A percentile compares a stretch with the other conserved stretches of the same genome.
Evolutionary conservation across 306 rosid genomes (phyloP).

Genomic region (Prinsepia uniflora): DNA sequence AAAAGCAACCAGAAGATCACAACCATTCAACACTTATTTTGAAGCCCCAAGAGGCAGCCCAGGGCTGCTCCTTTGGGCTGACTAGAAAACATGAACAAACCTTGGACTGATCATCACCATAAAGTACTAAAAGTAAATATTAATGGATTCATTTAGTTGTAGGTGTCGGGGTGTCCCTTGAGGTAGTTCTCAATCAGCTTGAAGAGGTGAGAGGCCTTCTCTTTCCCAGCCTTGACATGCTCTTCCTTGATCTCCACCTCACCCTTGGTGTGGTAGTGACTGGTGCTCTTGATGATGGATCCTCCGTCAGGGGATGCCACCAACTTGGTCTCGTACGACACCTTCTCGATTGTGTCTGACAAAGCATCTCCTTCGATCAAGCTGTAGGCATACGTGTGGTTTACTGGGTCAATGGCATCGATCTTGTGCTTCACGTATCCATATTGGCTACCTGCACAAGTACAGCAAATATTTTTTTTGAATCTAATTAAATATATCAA

Average conservation of each 20-base stretch:
- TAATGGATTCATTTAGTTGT: conserved; percentile 22
- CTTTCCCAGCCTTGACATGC: conserved; percentile 34
- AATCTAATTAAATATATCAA: too few relatives aligned
- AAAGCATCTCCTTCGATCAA: conserved; percentile 47
- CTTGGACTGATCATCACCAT: not conserved
- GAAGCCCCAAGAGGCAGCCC: too few relatives aligned
- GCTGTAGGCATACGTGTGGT: conserved; percentile 29
- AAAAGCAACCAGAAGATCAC: too few relatives aligned
- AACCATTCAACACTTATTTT: too few relatives aligned
- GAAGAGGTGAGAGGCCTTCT: conserved; percentile 32
- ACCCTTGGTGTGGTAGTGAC: conserved; percentile 37
- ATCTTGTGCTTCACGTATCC: conserved; percentile 36
- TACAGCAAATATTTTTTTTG: too few relatives aligned
- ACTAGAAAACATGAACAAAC: not conserved
- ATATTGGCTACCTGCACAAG: conserved; percentile 27
- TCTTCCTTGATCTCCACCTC: conserved; percentile 26
- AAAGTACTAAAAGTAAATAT: not conserved
- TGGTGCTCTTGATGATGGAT: conserved; percentile 33
- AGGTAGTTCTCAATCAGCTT: conserved; percentile 47
- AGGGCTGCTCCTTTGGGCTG: too few relatives aligned
- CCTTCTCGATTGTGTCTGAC: conserved; percentile 37
- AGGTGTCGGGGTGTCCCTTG: conserved; percentile 33
- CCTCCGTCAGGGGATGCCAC: conserved; percentile 36
- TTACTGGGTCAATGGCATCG: conserved; percentile 33
- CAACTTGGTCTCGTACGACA: conserved; percentile 38